Evolutionary conservation across 164 flowering plant species (phyloP), one percentile per base, ranked within the genome.

Genomic region (Hamamelis virginiana): DNA sequence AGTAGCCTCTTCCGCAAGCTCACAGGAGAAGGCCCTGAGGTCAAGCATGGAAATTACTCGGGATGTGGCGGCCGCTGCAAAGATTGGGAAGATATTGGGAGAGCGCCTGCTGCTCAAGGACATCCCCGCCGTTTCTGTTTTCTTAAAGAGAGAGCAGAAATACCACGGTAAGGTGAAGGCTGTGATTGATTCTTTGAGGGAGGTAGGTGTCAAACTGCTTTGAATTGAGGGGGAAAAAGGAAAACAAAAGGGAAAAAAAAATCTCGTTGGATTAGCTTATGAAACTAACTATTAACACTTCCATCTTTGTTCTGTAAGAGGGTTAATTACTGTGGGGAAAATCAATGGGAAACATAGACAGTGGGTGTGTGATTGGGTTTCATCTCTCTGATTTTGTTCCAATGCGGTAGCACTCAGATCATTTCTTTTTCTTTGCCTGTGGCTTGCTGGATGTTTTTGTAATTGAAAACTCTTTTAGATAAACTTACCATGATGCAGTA

Each of bases 141-240:
- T 72, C 74, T 77, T 84, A 59, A 87, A 87, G 77, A 85, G 82
- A 74, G 89, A 91, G 15, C 97, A 91, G 74, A 87, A 69, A 62
- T 91, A 93, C 69, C 95, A 93, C 71, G 98, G 97, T 19, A 93
- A 89, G 81, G 86, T 88, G 43, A 91, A 86, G 77, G 97, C 97
- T 22, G 84, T 91, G 9, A 74, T 93, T 55, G 97, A 91, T 76
- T 83, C 87, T 26, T 8, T 93, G 65, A 80, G 77, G 65, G 91
- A 87, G 62, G 83, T 83, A 10, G 98, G 98, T 59, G 77, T 93
- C 12, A 82, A 89, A 68, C 66, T 93, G 68, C 69, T 87, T 18
- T 87, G 51, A 62, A 46, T 26, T 65, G 5, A n/a, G n/a, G n/a
- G n/a, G n/a, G n/a, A n/a, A n/a, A n/a, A n/a, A n/a, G n/a, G n/a